Conservation (phyloP, 2,329 filamentous ascomycete species). For the Zymoseptoria brevis region DNA sequence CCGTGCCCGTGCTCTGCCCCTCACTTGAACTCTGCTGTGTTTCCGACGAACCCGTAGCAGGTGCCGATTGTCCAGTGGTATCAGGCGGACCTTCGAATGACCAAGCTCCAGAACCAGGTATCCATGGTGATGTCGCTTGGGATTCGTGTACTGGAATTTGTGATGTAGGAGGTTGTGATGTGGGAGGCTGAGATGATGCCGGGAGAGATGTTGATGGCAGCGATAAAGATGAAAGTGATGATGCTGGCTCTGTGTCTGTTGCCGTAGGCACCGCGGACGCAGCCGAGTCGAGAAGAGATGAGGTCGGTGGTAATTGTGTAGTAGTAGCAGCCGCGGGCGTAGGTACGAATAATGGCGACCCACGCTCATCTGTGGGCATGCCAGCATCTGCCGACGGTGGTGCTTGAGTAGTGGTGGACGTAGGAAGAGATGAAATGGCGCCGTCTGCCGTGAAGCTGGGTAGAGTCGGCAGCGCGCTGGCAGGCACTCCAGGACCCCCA, state of each 20-base stretch:
- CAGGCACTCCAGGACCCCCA: not conserved
- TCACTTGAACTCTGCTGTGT: not conserved
- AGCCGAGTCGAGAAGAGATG: not conserved
- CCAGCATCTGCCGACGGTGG: slow-evolving; percentile 2
- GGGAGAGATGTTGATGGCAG: not conserved
- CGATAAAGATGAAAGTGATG: not conserved
- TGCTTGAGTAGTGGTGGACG: not conserved
- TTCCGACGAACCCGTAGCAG: not conserved
- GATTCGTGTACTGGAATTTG: not conserved
- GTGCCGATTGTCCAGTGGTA: slow-evolving; percentile 1
- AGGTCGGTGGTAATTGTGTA: not conserved
- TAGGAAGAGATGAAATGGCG: not conserved
- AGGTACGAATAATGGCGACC: slow-evolving; percentile 1
- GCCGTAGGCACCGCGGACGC: not conserved
- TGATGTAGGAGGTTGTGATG: too few relatives aligned
- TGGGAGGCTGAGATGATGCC: not conserved
- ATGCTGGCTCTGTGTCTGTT: not conserved
- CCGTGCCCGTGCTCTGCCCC: slow-evolving; percentile 3
- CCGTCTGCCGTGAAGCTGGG: too few relatives aligned
- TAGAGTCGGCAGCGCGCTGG: not conserved
- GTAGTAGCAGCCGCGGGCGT: not conserved
- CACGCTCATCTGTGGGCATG: slow-evolving; percentile 1
- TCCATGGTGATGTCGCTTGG: not conserved
- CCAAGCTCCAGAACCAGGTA: slow-evolving; percentile 13
- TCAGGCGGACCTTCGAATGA: not conserved